These are phyloP conservation scores for Papiliotrema nemorosa DNA, from an alignment of 1,284 basidiomycete genomes.

Conservation along the genomic window DNA sequence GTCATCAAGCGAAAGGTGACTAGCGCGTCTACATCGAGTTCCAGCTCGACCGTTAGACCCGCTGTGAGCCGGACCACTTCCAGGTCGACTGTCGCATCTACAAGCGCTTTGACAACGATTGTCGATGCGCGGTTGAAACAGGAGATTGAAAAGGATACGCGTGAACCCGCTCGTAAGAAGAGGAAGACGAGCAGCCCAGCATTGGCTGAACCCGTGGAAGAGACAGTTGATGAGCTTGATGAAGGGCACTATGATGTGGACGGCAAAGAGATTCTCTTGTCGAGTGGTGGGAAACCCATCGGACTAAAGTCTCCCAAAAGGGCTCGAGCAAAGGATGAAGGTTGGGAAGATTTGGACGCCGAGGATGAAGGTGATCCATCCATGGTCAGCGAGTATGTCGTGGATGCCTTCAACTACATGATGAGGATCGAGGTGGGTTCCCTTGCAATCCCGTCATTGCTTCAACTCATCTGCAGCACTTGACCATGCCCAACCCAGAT, in stretches of 20 bases:
- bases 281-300: slow-evolving; percentile 25
- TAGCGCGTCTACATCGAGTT: not conserved
- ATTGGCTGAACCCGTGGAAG: slow-evolving; percentile 12
- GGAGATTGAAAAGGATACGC: not conserved
- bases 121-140: slow-evolving; percentile 19
- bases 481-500: slow-evolving; percentile 77
- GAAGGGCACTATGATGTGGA: slow-evolving; percentile 38
- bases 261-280: slow-evolving; percentile 34
- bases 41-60: slow-evolving; percentile 7
- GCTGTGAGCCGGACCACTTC: slow-evolving; percentile 10
- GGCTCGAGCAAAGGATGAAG: slow-evolving; percentile 52
- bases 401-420: slow-evolving; percentile 91
- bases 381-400: slow-evolving; percentile 96
- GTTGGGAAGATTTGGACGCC: slow-evolving; percentile 82
- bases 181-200: slow-evolving; percentile 38
- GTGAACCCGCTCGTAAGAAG: slow-evolving; percentile 38
- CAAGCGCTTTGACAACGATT: slow-evolving; percentile 12
- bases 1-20: slow-evolving; percentile 29
- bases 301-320: slow-evolving; percentile 26
- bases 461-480: slow-evolving; percentile 55
- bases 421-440: slow-evolving; percentile 60
- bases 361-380: slow-evolving; percentile 92
- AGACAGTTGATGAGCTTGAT: slow-evolving; percentile 18
- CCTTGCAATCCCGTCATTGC: not conserved
- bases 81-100: slow-evolving; percentile 19